Base-by-base conservation (phyloP, 2,329 filamentous ascomycete species). In the Neonectria sp. region DNA sequence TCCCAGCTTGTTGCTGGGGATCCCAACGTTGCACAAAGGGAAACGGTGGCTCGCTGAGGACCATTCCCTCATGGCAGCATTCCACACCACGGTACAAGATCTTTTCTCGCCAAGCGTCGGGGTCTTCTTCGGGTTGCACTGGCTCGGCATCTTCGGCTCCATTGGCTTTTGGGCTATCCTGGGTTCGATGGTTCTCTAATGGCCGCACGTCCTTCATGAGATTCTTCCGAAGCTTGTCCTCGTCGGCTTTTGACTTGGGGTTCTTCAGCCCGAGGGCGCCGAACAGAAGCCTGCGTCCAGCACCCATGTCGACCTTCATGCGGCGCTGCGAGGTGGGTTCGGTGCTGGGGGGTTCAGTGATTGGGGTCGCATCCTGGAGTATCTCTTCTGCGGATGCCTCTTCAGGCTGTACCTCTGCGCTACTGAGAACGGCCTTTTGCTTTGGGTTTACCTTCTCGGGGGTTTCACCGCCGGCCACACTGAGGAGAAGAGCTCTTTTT, bases 1-100 rank as follows among this genome's bases (percentile, higher is more conserved):
- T 76, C 2, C 78, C 77, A 57, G 75, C 81, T 70, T 83, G 82
- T 74, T 95, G 93, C 68, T 94, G 91, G 4, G 89, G 87, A 79
- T 97, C 94, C 95, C 95, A 98, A 53, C 93, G 89, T 79, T 98
- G 95, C 17, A 93, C 85, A 79, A 98, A 98, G 0, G 95, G 95
- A 76, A 97, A 98, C 0, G 95, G 93, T 0, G 95, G 95, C 37
- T 93, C 88, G 60, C 88, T 92, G 52, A 97, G 84, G 35, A 87
- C 82, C 45, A 94, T 82, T 6, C 86, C 88, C 33, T 93, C 88
- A n/a, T 93, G 86, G 68, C 90, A 89, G 80, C 95, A 98, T 79
- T 98, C 95, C 1, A 97, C 93, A 25, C 94, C 95, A 27, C 89
- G 88, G 68, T 97, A 90, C 12, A 84, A 87, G 67, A 98, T 91